Evolutionary conservation across 768 basidiomycete genomes (phyloP).

Genomic region (Hemileccinum rubropunctum): DNA sequence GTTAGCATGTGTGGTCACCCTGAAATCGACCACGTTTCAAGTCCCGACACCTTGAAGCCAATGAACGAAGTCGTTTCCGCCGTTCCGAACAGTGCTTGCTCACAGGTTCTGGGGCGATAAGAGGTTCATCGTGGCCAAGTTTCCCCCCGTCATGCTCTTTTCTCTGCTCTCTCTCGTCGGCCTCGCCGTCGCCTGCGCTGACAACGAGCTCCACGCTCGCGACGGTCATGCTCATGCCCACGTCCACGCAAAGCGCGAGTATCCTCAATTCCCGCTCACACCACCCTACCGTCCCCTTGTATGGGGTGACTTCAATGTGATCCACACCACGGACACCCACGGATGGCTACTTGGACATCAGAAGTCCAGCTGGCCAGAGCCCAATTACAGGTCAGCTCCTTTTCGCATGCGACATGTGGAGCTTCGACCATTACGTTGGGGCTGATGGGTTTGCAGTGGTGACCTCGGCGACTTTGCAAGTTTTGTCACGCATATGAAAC

Average conservation of each 20-base stretch:
- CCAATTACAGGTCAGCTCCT: slow-evolving; percentile 57
- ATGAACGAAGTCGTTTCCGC: no score
- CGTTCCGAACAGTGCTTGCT: not conserved
- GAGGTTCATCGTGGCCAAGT: not conserved
- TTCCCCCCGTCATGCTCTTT: slow-evolving; percentile 10
- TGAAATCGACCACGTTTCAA: no score
- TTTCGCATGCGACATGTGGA: not conserved
- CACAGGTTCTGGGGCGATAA: not conserved
- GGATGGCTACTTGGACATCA: slow-evolving; percentile 86
- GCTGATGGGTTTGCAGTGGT: slow-evolving; percentile 34
- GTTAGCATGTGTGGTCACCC: no score
- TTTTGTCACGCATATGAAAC: slow-evolving; percentile 83
- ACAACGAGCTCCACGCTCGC: slow-evolving; percentile 19
- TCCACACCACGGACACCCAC: slow-evolving; percentile 84
- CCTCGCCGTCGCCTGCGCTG: slow-evolving; percentile 22
- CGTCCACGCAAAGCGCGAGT: slow-evolving; percentile 33
- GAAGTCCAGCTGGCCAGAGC: slow-evolving; percentile 67
- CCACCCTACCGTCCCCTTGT: slow-evolving; percentile 67
- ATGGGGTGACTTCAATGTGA: slow-evolving; percentile 87
- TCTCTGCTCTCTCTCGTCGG: slow-evolving; percentile 14
- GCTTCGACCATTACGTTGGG: not conserved
- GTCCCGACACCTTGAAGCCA: no score
- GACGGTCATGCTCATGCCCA: slow-evolving; percentile 30
- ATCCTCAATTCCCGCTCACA: slow-evolving; percentile 42
- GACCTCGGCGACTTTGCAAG: slow-evolving; percentile 80